Conservation (phyloP, 2,329 filamentous ascomycete species). For the Aurifilum marmelostoma region DNA sequence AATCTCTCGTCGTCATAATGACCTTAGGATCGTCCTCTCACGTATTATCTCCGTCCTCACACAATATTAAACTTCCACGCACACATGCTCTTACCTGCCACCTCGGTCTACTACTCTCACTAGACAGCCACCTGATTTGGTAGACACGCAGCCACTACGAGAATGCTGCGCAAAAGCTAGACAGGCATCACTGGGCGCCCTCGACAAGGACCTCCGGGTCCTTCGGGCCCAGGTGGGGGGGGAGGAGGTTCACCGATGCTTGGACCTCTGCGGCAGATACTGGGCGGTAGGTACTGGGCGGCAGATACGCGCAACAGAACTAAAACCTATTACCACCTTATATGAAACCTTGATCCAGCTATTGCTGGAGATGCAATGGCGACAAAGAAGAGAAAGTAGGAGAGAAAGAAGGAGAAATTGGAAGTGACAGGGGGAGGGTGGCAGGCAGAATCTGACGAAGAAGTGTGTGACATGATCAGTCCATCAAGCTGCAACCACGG, state of each 20-base stretch:
- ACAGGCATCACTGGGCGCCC: background rate
- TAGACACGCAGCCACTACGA: background rate
- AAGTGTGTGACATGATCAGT: constrained; percentile 9
- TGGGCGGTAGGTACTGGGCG: too few species aligned
- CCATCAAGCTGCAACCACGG: constrained; percentile 13
- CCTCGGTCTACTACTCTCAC: background rate
- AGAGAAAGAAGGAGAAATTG: too few species aligned
- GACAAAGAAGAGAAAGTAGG: background rate
- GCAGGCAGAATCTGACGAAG: too few species aligned
- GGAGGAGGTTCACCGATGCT: background rate
- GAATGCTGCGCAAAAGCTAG: background rate
- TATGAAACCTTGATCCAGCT: background rate
- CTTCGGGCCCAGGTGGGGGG: background rate
- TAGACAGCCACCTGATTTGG: background rate
- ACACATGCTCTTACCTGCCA: background rate
- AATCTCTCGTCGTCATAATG: background rate
- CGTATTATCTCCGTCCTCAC: background rate
- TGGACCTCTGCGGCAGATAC: constrained; percentile 3
- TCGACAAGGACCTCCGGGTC: background rate
- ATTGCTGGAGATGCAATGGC: background rate
- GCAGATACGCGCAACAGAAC: too few species aligned
- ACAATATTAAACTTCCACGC: background rate
- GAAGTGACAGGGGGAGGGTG: background rate
- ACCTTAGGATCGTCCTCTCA: background rate
- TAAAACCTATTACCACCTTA: background rate